Conservation (phyloP, 2,329 filamentous ascomycete species). For the Parastagonospora nodorum region DNA sequence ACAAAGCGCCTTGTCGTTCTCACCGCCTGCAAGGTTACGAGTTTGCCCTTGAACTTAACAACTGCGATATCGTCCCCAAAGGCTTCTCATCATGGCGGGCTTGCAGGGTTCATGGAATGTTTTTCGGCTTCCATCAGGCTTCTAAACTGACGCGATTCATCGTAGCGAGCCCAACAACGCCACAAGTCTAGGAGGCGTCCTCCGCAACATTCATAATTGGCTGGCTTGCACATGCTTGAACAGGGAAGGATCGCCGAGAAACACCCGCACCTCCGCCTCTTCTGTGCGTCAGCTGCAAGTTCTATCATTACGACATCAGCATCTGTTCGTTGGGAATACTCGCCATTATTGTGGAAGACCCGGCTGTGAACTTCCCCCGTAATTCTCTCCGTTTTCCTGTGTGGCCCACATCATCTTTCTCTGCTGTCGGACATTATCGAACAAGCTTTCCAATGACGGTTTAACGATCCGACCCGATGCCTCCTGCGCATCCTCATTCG, state of each 20-base stretch:
- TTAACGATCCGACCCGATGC: conserved; percentile 21
- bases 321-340: conserved; percentile 1
- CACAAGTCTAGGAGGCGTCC: not conserved
- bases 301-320: conserved; percentile 19
- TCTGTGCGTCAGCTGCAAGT: conserved; percentile 31
- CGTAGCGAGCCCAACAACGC: conserved; percentile 4
- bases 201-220: conserved; percentile 12
- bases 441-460: conserved; percentile 24
- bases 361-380: conserved; percentile 13
- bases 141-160: not conserved
- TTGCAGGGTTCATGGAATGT: not conserved
- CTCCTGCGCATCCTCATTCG: conserved; percentile 19
- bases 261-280: conserved; percentile 37
- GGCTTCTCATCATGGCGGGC: no score
- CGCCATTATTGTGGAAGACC: conserved; percentile 5
- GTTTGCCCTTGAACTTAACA: no score
- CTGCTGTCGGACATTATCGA: conserved; percentile 7
- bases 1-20: no score
- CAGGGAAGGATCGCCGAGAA: conserved; percentile 24
- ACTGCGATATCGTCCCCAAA: no score
- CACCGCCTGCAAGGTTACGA: no score
- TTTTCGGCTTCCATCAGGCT: not conserved
- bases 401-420: conserved; percentile 7
- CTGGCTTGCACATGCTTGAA: conserved; percentile 6
- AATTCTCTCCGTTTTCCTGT: conserved; percentile 9